Evolutionary conservation across 2,329 filamentous ascomycete genomes (phyloP), one percentile per base, ranked within the genome.

Genomic region (Exophiala aquamarina): DNA sequence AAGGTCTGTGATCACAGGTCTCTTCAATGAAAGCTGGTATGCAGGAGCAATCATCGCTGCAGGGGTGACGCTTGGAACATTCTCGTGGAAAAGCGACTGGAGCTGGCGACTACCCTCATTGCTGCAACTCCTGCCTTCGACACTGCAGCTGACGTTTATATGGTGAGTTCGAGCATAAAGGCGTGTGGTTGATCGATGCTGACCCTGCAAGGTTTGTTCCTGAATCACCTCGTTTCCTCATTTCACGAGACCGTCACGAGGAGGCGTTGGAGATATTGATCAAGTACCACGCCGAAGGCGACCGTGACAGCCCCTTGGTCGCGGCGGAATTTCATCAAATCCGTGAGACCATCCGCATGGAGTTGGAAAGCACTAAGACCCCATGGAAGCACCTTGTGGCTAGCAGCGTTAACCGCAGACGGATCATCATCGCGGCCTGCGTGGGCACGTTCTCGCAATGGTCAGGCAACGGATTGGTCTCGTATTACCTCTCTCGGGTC

Each of bases 91-190:
- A 19, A 74, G 49, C 59, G 57, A 75, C 61, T 75, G 67, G 58
- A 66, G 71, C 6, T 85, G 82, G 81, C 70, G 82, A 2, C 82
- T 86, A 50, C 82, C 82, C 0, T 76, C 86, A 31, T 80, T 81
- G 0, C 81, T 84, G 60, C 83, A 87, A 57, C 83, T 84, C 38
- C 64, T 83, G 0, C 81, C 81, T 1, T 74, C 84, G 0, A 49
- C 83, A 2, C 45, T 78, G 1, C 71, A 85, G 1, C 68, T 85
- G 43, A 56, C 58, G 1, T 61, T 73, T 6, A 75, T 84, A 21
- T 81, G 78, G 73, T 52, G 31, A 29, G 44, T 34, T 14, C 6
- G 23, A 11, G 6, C 11, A 26, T n/a, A 29, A 8, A 2, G 2
- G 7, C 20, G 2, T 5, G 8, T 28, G 28, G 21, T 5, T 20